phyloP scores from a whole-genome alignment of 1,139 yeast genomes.

The Suhomyces terraborum region DNA sequence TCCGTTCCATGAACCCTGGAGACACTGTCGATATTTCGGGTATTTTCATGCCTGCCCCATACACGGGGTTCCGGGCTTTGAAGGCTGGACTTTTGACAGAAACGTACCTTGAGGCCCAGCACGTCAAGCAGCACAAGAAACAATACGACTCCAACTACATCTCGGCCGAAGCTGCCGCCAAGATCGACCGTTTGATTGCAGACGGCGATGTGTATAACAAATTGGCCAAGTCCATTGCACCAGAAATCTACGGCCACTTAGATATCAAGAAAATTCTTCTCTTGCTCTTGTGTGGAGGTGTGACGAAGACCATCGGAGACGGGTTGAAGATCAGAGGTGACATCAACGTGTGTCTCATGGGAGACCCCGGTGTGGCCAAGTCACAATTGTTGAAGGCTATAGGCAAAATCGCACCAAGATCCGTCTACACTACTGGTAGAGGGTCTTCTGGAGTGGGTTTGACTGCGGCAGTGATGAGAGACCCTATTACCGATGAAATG shows the following conservation, averaged over 20 bases:
- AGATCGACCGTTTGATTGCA: conserved; percentile 51
- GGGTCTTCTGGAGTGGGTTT: conserved; percentile 99
- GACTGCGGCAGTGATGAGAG: conserved; percentile 99
- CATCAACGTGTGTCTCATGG: conserved; percentile 94
- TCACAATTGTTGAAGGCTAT: conserved; percentile 93
- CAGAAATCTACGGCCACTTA: conserved; percentile 92
- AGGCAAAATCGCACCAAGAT: conserved; percentile 92
- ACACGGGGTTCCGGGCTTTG: conserved; percentile 91
- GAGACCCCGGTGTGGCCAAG: conserved; percentile 99
- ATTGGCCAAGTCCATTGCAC: conserved; percentile 89
- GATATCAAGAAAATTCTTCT: conserved; percentile 92
- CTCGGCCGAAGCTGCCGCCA: conserved; percentile 55
- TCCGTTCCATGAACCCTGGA: conserved; percentile 88
- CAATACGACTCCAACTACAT: conserved; percentile 72
- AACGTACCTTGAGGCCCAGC: conserved; percentile 88
- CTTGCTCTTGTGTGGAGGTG: conserved; percentile 89
- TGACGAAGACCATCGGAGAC: conserved; percentile 90
- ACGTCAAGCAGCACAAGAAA: conserved; percentile 82
- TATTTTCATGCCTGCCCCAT: conserved; percentile 89
- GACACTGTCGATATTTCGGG: conserved; percentile 94
- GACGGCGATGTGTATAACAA: conserved; percentile 77
- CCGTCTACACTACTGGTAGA: conserved; percentile 97
- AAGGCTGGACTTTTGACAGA: conserved; percentile 93
- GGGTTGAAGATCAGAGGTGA: conserved; percentile 98
- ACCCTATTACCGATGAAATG: conserved; percentile 98